Base-by-base conservation (phyloP, 2,329 filamentous ascomycete genomes). In the Talaromyces sp. region DNA sequence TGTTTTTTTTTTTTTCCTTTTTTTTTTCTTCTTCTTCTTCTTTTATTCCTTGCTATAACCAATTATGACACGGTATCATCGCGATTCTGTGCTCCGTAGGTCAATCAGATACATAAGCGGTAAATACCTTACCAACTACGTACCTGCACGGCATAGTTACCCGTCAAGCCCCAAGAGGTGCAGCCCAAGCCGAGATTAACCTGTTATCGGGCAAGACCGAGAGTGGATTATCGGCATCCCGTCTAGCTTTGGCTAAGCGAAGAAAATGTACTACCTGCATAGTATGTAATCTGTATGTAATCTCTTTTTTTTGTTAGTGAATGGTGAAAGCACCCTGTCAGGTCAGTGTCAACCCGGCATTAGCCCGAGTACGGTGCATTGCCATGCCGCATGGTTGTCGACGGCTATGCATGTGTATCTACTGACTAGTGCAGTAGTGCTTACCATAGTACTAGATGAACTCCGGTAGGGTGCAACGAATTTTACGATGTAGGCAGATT, bases 191-290 rank as follows among this genome's bases (percentile, higher is more conserved):
- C 50, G 50, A 37, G 31, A 37, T 33, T 18, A 31, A 18, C 48
- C 18, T 48, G 44, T 48, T 28, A 48, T 52, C 48, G 28, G 18
- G n/a, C 28, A 21, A 21, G n/a, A n/a, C 50, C 50, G 50, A 54
- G 12, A 21, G 50, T 54, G 28, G 50, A 35, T 50, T 50, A 1
- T 54, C 50, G 50, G 50, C 50, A 54, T 54, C 50, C 50, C 50
- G 50, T 54, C 46, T 31, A 23, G 50, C 50, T 33, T 35, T 48
- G 4, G 18, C 28, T 37, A 21, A 35, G 50, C 31, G 50, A 35
- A 9, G n/a, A n/a, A n/a, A n/a, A n/a, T n/a, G n/a, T n/a, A n/a
- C n/a, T n/a, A n/a, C n/a, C n/a, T n/a, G n/a, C n/a, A n/a, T n/a
- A n/a, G n/a, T n/a, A n/a, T n/a, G n/a, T n/a, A n/a, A 14, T 18